These are phyloP conservation scores for Penicillium sclerotiorum DNA, from an alignment of 2,329 filamentous ascomycete species.

Conservation along the genomic window DNA sequence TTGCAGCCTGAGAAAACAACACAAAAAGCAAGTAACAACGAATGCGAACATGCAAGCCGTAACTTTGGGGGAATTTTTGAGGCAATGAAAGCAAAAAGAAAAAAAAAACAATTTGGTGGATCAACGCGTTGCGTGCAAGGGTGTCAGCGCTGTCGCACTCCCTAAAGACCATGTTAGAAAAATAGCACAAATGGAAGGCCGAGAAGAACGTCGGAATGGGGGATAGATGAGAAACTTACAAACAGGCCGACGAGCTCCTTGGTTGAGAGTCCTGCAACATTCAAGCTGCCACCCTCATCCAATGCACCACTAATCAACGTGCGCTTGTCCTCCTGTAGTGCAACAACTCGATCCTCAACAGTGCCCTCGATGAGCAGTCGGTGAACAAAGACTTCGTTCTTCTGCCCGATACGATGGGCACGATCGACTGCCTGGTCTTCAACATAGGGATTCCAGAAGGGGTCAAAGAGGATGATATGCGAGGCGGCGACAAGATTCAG, in stretches of 20 bases:
- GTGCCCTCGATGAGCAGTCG: constrained; percentile 75
- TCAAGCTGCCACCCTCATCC: constrained; percentile 71
- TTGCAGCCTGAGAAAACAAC: neutral
- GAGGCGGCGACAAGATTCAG: constrained; percentile 82
- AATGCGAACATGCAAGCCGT: too few species aligned
- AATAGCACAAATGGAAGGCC: constrained; percentile 11
- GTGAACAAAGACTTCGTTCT: constrained; percentile 73
- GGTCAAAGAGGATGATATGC: constrained; percentile 86
- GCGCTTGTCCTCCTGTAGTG: constrained; percentile 76
- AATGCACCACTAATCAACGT: constrained; percentile 76
- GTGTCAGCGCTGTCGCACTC: too few species aligned
- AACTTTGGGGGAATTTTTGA: too few species aligned
- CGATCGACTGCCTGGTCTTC: constrained; percentile 92
- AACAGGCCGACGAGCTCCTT: constrained; percentile 74
- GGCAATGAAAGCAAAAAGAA: neutral
- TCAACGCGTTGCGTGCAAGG: too few species aligned
- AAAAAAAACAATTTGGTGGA: too few species aligned
- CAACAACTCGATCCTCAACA: constrained; percentile 84
- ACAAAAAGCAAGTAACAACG: too few species aligned
- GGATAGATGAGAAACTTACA: constrained; percentile 34
- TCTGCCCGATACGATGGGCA: constrained; percentile 84
- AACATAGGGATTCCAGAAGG: constrained; percentile 92
- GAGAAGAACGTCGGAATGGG: neutral
- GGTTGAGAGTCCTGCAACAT: constrained; percentile 66
- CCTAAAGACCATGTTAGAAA: too few species aligned